Evolutionary conservation across 495 filamentous ascomycete genomes (phyloP), one percentile per base, ranked within the genome.

Genomic region (Penicillium salamii): DNA sequence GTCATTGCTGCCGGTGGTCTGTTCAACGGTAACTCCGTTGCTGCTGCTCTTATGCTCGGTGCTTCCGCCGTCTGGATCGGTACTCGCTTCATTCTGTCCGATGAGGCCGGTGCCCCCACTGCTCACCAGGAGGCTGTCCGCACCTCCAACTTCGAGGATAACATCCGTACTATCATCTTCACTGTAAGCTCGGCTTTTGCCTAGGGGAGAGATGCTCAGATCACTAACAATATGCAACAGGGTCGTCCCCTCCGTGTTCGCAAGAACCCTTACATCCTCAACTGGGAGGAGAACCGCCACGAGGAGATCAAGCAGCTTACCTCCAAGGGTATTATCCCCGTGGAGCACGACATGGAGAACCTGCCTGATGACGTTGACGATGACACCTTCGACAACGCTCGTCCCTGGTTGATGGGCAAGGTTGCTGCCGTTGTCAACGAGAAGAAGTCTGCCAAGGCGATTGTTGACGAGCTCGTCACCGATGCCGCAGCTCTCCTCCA

Each of bases 61-160:
- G 93, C 93, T 48, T 79, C 78, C 48, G 93, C 82, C 52, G 93
- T 98, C 43, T 98, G 93, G 93, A 86, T 98, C 52, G 93, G 93
- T 53, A 98, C 93, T 42, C 81, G 95, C 45, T 98, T 98, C 76
- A 88, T 98, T 49, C 80, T 98, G 47, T 79, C 81, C 46, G 90
- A 97, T 38, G 93, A 98, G 75, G 93, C 93, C 33, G 90, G 93
- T 62, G 93, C 93, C 14, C 87, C 93, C 24, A 83, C 89, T 69
- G 86, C 90, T 26, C 93, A 98, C 77, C 93, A 98, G 75, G 95
- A 98, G 77, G 90, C 93, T 44, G 93, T 98, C 42, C 81, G 85
- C 62, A 97, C 93, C 29, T 80, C 91, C 52, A 82, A 87, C 50
- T 96, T 91, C 67, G 89, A 96, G 74, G 93, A 97, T 69, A 97